Evolutionary conservation across 2,329 filamentous ascomycete genomes (phyloP).

Genomic region (Sclerotinia minor): DNA sequence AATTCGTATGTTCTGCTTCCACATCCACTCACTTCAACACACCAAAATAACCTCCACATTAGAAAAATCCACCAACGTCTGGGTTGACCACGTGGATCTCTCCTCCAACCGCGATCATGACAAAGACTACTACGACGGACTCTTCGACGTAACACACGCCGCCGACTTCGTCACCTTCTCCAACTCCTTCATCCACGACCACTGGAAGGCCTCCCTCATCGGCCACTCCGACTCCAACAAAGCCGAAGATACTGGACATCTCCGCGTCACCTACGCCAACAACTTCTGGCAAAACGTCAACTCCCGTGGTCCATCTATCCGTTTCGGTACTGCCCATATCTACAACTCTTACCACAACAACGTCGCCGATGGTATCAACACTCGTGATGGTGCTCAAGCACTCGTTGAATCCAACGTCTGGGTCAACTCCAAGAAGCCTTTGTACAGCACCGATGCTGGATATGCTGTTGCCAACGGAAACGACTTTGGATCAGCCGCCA

Average conservation of each 20-base stretch:
- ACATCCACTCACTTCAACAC: neutral
- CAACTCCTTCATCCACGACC: slow-evolving; percentile 48
- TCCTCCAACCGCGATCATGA: slow-evolving; percentile 42
- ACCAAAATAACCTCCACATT: neutral
- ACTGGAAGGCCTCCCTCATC: slow-evolving; percentile 41
- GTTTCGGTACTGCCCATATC: slow-evolving; percentile 19
- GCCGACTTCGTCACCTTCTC: slow-evolving; percentile 48
- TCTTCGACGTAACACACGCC: slow-evolving; percentile 49
- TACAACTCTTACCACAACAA: slow-evolving; percentile 18
- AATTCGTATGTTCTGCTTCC: slow-evolving; percentile 44
- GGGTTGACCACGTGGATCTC: slow-evolving; percentile 33
- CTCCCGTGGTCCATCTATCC: slow-evolving; percentile 18
- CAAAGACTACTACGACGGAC: slow-evolving; percentile 48
- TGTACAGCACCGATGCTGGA: slow-evolving; percentile 39
- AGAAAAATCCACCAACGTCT: slow-evolving; percentile 23
- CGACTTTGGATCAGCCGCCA: slow-evolving; percentile 49
- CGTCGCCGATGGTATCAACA: slow-evolving; percentile 49
- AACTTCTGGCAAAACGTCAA: slow-evolving; percentile 29
- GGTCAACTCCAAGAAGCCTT: slow-evolving; percentile 46
- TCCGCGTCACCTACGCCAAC: slow-evolving; percentile 37
- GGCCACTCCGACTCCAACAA: slow-evolving; percentile 38
- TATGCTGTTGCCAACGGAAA: slow-evolving; percentile 49
- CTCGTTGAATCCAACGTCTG: slow-evolving; percentile 57
- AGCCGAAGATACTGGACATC: slow-evolving; percentile 36
- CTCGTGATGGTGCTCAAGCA: slow-evolving; percentile 56